phyloP scores from a whole-genome alignment of 805 yeast genomes.

The Barnettozyma sp. region DNA sequence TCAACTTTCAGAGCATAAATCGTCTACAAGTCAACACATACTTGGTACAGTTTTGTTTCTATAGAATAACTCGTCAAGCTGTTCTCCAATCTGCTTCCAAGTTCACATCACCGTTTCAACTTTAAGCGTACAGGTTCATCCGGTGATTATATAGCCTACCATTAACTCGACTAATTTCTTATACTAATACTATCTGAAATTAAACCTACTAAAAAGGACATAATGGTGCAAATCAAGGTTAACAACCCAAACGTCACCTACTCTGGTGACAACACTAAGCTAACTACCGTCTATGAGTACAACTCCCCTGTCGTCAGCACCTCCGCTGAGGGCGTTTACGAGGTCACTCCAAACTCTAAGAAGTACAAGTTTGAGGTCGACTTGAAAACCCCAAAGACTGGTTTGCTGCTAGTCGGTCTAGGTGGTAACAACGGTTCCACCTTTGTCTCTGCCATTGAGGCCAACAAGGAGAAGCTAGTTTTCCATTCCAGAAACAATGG shows the following conservation, averaged over 20 bases:
- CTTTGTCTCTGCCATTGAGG: constrained; percentile 73
- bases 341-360: constrained; percentile 63
- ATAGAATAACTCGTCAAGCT: constrained; percentile 12
- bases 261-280: constrained; percentile 37
- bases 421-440: constrained; percentile 98
- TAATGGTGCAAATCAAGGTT: constrained; percentile 36
- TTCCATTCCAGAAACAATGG: constrained; percentile 78
- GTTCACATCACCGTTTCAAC: constrained; percentile 27
- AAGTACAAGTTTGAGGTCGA: constrained; percentile 86
- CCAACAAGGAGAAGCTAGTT: constrained; percentile 70
- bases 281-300: constrained; percentile 54
- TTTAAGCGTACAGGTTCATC: constrained; percentile 22
- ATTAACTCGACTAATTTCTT: constrained; percentile 18
- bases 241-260: constrained; percentile 45
- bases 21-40: too few species aligned
- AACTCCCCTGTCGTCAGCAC: constrained; percentile 65
- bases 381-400: constrained; percentile 74
- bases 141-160: constrained; percentile 19
- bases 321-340: constrained; percentile 36
- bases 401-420: constrained; percentile 84
- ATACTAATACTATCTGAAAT: too few species aligned
- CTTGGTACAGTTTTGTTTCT: constrained; percentile 3
- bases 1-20: too few species aligned
- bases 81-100: constrained; percentile 24
- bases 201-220: constrained; percentile 10